Evolutionary conservation across 2,329 filamentous ascomycete genomes (phyloP).

Genomic region (Aspergillus intermedius): DNA sequence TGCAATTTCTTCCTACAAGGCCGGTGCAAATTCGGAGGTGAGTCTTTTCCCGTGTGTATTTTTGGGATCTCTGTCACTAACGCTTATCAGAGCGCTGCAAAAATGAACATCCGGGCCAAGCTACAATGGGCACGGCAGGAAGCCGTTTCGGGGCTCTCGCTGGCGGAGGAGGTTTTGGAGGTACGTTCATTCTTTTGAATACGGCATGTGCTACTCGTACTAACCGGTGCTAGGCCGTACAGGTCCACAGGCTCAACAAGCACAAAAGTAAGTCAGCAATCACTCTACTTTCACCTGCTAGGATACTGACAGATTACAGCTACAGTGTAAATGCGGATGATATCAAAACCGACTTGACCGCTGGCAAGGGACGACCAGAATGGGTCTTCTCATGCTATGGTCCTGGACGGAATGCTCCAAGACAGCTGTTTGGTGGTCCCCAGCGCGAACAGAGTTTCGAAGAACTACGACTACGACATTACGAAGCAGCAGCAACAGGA

Average conservation of each 20-base stretch:
- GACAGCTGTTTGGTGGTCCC: conserved; percentile 74
- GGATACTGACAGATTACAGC: conserved; percentile 25
- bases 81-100: conserved; percentile 49
- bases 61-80: conserved; percentile 6
- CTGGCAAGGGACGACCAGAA: conserved; percentile 59
- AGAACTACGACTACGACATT: conserved; percentile 70
- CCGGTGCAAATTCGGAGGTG: conserved; percentile 60
- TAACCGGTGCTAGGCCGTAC: conserved; percentile 13
- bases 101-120: conserved; percentile 51
- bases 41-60: conserved; percentile 11
- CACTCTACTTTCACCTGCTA: conserved; percentile 2
- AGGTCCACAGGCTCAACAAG: conserved; percentile 12
- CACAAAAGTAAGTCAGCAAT: conserved; percentile 16
- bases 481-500: conserved; percentile 57
- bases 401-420: conserved; percentile 67
- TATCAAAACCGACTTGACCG: conserved; percentile 60
- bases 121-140: conserved; percentile 30
- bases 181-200: conserved; percentile 9
- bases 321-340: conserved; percentile 52
- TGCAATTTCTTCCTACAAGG: conserved; percentile 62
- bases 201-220: not conserved
- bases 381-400: conserved; percentile 87
- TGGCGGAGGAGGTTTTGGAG: conserved; percentile 35
- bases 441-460: conserved; percentile 80
- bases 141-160: conserved; percentile 56